Percentiles rank a stretch among this genome's conserved stretches.
Evolutionary conservation across 139 green algal genomes (phyloP).

Genomic region (Helicosporidium sp.): DNA sequence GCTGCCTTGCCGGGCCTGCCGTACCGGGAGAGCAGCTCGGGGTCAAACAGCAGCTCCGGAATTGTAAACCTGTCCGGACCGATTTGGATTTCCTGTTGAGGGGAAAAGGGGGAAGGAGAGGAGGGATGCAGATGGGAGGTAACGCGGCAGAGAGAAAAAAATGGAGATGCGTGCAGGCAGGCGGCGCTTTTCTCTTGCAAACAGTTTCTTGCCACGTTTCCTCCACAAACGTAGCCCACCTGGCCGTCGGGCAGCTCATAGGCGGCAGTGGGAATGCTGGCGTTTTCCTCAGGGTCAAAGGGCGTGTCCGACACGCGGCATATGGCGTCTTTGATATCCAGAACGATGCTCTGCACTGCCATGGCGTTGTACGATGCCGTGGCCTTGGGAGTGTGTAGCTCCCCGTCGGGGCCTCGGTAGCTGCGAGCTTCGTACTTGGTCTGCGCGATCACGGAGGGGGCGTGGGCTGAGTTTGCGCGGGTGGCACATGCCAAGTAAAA

Average conservation of each 20-base stretch:
- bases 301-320: conserved; percentile 49
- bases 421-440: conserved; percentile 12
- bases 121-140: too few relatives aligned
- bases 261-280: conserved; percentile 48
- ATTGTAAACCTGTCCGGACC: conserved; percentile 64
- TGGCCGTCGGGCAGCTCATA: conserved; percentile 68
- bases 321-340: conserved; percentile 66
- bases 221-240: too few relatives aligned
- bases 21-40: conserved; percentile 11
- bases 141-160: too few relatives aligned
- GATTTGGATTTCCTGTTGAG: conserved; percentile 59
- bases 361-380: conserved; percentile 28
- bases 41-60: conserved; percentile 64
- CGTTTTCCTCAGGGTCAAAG: conserved; percentile 54
- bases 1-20: conserved; percentile 2
- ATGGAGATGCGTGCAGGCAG: too few relatives aligned
- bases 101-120: too few relatives aligned
- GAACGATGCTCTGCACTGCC: conserved; percentile 29
- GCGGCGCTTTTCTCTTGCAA: conserved; percentile 24
- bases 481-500: too few relatives aligned
- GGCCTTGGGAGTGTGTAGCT: conserved; percentile 3
- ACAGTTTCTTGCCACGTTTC: too few relatives aligned
- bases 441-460: too few relatives aligned
- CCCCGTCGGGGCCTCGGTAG: not conserved
- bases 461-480: too few relatives aligned